Conservation (phyloP, 805 yeast genomes). For the Debaryomyces prosopidis region DNA sequence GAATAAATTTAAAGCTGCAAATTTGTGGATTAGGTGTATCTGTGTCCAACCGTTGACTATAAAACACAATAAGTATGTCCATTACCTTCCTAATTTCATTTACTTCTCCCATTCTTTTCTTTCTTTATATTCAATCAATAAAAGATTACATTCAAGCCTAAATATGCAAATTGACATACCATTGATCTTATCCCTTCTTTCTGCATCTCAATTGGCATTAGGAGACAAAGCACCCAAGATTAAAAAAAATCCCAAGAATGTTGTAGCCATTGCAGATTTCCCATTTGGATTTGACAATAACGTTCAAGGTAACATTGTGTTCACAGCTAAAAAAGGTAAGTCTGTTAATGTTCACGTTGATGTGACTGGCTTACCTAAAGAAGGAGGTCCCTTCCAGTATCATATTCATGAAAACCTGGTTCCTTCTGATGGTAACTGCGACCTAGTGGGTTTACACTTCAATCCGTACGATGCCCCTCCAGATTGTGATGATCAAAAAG, state of each 20-base stretch:
- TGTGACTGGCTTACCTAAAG: slow-evolving; percentile 65
- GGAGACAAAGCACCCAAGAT: slow-evolving; percentile 53
- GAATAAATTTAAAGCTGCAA: background rate
- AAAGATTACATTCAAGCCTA: background rate
- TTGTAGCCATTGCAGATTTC: slow-evolving; percentile 59
- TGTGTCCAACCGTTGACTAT: background rate
- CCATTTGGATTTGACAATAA: slow-evolving; percentile 42
- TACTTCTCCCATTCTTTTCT: background rate
- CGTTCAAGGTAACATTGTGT: slow-evolving; percentile 55
- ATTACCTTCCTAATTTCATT: background rate
- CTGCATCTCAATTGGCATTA: slow-evolving; percentile 1
- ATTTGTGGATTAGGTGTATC: background rate
- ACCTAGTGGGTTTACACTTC: slow-evolving; percentile 55
- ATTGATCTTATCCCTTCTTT: slow-evolving; percentile 4
- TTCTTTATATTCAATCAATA: background rate
- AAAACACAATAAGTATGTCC: background rate
- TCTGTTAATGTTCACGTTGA: slow-evolving; percentile 68
- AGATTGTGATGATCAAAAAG: slow-evolving; percentile 49
- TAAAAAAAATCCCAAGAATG: slow-evolving; percentile 48
- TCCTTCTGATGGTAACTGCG: slow-evolving; percentile 50
- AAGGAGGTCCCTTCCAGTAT: slow-evolving; percentile 68
- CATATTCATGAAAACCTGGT: slow-evolving; percentile 65
- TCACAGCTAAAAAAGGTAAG: slow-evolving; percentile 56
- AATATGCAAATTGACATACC: slow-evolving; percentile 4
- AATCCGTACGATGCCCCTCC: slow-evolving; percentile 62